These are phyloP conservation scores for Dictyophora rubrovolvata DNA, from an alignment of 768 basidiomycete species.

Conservation along the genomic window DNA sequence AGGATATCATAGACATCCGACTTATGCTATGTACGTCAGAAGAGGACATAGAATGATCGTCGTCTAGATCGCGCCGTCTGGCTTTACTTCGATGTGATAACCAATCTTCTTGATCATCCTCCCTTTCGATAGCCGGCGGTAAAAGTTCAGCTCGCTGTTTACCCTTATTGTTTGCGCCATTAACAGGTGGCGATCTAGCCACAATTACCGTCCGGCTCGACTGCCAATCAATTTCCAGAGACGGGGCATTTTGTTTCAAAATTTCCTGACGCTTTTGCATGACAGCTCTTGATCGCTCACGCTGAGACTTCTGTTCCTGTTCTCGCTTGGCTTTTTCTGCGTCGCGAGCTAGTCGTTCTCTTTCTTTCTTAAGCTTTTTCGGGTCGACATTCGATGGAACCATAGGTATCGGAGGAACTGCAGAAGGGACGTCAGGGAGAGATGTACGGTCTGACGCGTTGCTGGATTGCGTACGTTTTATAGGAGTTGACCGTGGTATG, in stretches of 20 bases:
- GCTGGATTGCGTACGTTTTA: slow-evolving; percentile 71
- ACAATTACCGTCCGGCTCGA: slow-evolving; percentile 4
- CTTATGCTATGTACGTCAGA: slow-evolving; percentile 72
- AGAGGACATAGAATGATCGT: slow-evolving; percentile 86
- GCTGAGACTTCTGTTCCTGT: slow-evolving; percentile 59
- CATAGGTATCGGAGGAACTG: slow-evolving; percentile 15
- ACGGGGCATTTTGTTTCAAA: slow-evolving; percentile 43
- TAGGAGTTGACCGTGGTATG: slow-evolving; percentile 43
- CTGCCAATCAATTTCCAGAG: slow-evolving; percentile 56
- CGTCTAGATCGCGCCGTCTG: slow-evolving; percentile 75
- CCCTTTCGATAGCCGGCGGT: slow-evolving; percentile 30
- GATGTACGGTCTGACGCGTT: slow-evolving; percentile 60
- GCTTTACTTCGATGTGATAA: slow-evolving; percentile 52
- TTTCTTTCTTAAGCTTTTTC: slow-evolving; percentile 76
- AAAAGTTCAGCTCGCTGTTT: slow-evolving; percentile 24
- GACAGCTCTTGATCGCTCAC: slow-evolving; percentile 86
- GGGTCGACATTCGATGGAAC: slow-evolving; percentile 37
- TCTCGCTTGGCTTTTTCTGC: slow-evolving; percentile 79
- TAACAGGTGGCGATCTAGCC: slow-evolving; percentile 23
- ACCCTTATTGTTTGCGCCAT: slow-evolving; percentile 30
- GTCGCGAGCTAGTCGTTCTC: slow-evolving; percentile 65
- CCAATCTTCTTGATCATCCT: slow-evolving; percentile 38
- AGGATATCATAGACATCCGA: slow-evolving; percentile 69
- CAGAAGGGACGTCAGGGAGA: slow-evolving; percentile 42
- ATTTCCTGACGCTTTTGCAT: slow-evolving; percentile 81